Evolutionary conservation across 306 rosid genomes (phyloP), one percentile per base, ranked within the genome.

Genomic region (Luffa aegyptiaca): DNA sequence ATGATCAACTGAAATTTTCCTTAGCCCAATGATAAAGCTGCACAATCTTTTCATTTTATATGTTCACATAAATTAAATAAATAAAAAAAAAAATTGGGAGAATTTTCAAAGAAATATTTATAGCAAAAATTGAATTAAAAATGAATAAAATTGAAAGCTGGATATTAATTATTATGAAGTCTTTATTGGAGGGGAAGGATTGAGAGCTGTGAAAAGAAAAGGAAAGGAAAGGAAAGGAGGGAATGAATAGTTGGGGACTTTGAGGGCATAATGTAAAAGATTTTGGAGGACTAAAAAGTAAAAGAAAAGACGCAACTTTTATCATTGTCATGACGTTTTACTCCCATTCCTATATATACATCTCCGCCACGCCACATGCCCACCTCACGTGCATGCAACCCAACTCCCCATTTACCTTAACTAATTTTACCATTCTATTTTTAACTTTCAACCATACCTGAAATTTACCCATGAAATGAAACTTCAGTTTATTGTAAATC

Each of bases 351-450:
- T 48, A 46, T 72, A 10, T 18, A 66, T 69, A 69, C 35, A 51
- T 82, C 87, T 89, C 80, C 86, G 83, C 83, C 48, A 75, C 31
- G 21, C 61, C 65, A 33, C 61, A 10, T 35, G 44, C 56, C 85
- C 79, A 26, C 81, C 91, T 89, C 93, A 93, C 97, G 97, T 93
- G 97, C 93, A 88, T 87, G 87, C 96, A 88, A 85, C 87, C 84
- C 70, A 76, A 57, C 53, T n/a, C 36, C 53, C 37, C 53, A 69
- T 75, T 71, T 46, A 71, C 26, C 35, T 13, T 45, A n/a, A 42
- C 49, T 4, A 2, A 8, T 74, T 48, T 48, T 73, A 73, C 78
- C 26, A 49, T 46, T 4, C 4, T 31, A 31, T 11, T 48, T 6
- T 73, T 6, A 31, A 33, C 55, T 68, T 68, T 68, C 51, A 68